A percentile compares a stretch with the other conserved stretches of the same genome.
Conservation (phyloP, 2,329 filamentous ascomycete species). For the Metarhizium robertsii region DNA sequence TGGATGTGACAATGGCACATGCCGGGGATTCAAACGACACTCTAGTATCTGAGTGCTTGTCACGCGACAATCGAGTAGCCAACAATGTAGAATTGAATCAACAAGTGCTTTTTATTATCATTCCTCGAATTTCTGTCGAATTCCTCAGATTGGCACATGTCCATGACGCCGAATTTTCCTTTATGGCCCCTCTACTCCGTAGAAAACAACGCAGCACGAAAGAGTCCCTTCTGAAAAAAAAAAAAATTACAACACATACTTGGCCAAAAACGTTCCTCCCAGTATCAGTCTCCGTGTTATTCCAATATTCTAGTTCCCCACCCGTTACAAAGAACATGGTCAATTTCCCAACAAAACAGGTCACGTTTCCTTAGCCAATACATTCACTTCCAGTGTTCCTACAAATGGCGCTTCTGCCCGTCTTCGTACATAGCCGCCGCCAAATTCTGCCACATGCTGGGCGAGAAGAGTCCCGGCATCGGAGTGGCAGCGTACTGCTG, state of each 20-base stretch:
- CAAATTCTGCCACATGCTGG: constrained; percentile 65
- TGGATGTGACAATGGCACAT: too few relatives aligned
- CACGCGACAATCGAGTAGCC: too few relatives aligned
- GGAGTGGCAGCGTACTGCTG: constrained; percentile 42
- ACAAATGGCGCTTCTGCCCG: constrained; percentile 20
- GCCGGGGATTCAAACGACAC: too few relatives aligned
- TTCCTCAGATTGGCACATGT: background rate
- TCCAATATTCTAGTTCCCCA: too few relatives aligned
- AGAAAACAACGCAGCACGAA: background rate
- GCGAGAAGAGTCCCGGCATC: constrained; percentile 52
- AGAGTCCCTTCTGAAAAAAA: too few relatives aligned
- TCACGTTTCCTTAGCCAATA: too few relatives aligned
- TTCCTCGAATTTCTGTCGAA: background rate
- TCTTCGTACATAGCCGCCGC: constrained; percentile 60
- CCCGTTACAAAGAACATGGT: too few relatives aligned
- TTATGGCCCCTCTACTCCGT: background rate
- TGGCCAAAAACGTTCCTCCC: too few relatives aligned
- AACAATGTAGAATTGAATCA: background rate
- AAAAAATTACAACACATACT: too few relatives aligned
- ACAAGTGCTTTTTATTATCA: background rate
- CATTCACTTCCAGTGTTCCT: background rate
- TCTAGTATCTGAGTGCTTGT: too few relatives aligned
- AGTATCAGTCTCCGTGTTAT: too few relatives aligned
- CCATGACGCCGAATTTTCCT: background rate
- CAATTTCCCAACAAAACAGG: too few relatives aligned